phyloP scores from a whole-genome alignment of 2,329 filamentous ascomycete species.

The Fusarium abutilonis region DNA sequence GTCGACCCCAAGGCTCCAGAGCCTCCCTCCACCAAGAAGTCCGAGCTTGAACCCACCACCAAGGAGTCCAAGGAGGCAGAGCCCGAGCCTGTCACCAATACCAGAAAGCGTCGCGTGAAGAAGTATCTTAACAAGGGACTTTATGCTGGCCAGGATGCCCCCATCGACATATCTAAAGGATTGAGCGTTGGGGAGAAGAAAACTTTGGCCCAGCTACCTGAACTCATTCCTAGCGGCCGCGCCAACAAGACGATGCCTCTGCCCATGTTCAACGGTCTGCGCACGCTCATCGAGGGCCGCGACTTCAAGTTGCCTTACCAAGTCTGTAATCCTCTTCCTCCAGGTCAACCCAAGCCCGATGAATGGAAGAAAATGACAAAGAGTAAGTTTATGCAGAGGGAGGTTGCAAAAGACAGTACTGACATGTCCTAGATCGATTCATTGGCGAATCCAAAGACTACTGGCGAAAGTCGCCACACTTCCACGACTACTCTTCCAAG shows the following conservation, averaged over 20 bases:
- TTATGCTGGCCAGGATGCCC: conserved; percentile 81
- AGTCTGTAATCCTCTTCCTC: conserved; percentile 85
- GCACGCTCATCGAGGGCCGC: conserved; percentile 74
- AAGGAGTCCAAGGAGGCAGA: conserved; percentile 45
- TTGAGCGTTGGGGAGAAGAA: conserved; percentile 64
- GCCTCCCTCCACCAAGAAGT: conserved; percentile 53
- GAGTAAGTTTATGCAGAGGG: conserved; percentile 67
- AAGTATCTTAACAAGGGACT: conserved; percentile 84
- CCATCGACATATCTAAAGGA: conserved; percentile 58
- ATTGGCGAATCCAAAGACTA: conserved; percentile 82
- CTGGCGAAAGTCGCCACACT: conserved; percentile 82
- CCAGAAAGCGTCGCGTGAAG: conserved; percentile 66
- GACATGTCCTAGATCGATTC: conserved; percentile 76
- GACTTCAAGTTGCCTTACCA: conserved; percentile 92
- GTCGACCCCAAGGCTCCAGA: conserved; percentile 58
- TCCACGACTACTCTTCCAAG: conserved; percentile 77
- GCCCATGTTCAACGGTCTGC: conserved; percentile 81
- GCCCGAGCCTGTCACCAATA: conserved; percentile 52
- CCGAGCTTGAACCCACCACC: conserved; percentile 42
- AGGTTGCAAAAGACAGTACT: conserved; percentile 41
- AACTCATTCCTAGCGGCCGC: conserved; percentile 57
- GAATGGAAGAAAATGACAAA: conserved; percentile 93
- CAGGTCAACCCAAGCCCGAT: conserved; percentile 88
- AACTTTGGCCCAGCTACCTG: conserved; percentile 58
- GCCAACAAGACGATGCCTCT: conserved; percentile 72